phyloP scores from a whole-genome alignment of 805 yeast species.

The Lipomyces kockii region DNA sequence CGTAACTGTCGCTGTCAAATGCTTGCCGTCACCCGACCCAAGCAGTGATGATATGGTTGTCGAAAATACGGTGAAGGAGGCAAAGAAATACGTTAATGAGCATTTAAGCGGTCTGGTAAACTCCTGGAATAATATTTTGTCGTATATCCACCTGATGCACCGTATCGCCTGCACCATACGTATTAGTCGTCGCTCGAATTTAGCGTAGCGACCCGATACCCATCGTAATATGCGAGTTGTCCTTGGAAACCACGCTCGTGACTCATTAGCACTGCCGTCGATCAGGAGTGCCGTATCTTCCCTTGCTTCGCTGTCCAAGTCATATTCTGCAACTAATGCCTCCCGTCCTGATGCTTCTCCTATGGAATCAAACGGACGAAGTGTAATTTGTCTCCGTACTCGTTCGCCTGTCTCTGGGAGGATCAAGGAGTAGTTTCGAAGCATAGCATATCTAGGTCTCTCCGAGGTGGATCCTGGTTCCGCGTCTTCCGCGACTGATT shows the following conservation, averaged over 20 bases:
- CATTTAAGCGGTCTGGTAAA: constrained; percentile 55
- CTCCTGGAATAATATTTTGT: constrained; percentile 14
- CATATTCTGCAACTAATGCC: constrained; percentile 6
- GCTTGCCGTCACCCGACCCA: constrained; percentile 75
- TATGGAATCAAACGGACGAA: constrained; percentile 18
- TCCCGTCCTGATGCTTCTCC: constrained; percentile 14
- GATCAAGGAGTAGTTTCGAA: constrained; percentile 31
- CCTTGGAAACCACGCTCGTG: background rate
- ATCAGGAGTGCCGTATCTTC: constrained; percentile 15
- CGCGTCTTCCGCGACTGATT: background rate
- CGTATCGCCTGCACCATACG: constrained; percentile 1
- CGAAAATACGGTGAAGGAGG: constrained; percentile 72
- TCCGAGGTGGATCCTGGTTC: background rate
- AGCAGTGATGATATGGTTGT: constrained; percentile 51
- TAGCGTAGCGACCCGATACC: background rate
- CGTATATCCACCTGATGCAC: constrained; percentile 18
- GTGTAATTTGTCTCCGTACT: constrained; percentile 35
- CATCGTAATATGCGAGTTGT: background rate
- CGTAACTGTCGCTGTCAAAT: constrained; percentile 78
- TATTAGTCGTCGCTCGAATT: background rate
- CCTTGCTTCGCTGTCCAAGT: constrained; percentile 9
- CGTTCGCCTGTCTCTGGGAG: constrained; percentile 21
- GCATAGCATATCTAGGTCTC: constrained; percentile 12
- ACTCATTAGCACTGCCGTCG: background rate
- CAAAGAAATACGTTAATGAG: constrained; percentile 72